These are phyloP conservation scores for Durusdinium trenchii DNA, from an alignment of 73 alveolate species.

Conservation along the genomic window DNA sequence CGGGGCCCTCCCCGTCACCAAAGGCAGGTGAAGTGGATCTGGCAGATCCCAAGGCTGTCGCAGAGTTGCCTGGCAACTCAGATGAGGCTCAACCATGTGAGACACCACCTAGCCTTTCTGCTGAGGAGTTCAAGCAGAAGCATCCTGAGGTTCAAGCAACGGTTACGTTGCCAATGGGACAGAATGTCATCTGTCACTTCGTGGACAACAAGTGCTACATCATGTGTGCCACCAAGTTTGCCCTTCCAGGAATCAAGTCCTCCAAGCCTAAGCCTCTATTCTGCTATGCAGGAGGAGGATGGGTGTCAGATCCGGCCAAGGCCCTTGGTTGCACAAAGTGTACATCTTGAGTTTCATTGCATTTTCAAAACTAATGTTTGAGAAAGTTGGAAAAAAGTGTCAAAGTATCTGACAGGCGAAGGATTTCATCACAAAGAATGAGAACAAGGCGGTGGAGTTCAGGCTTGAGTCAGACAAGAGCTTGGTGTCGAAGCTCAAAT, in stretches of 20 bases:
- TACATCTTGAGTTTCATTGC: no score
- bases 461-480: no score
- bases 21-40: neutral
- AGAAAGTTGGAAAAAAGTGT: no score
- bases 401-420: no score
- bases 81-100: neutral
- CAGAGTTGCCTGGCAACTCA: no score
- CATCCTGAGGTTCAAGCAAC: neutral
- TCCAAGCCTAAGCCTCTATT: neutral
- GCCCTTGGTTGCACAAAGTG: no score
- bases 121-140: neutral
- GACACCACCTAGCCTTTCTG: neutral
- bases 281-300: neutral
- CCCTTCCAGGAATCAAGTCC: neutral
- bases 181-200: neutral
- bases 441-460: no score
- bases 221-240: neutral
- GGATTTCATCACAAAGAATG: no score
- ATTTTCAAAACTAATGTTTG: no score
- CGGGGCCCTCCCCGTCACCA: neutral
- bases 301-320: constrained; percentile 17
- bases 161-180: neutral
- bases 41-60: neutral
- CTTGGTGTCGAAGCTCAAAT: no score
- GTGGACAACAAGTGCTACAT: neutral